Evolutionary conservation across 129 eudicot genomes (phyloP), one percentile per base, ranked within the genome.

Genomic region (Artemisia annua): DNA sequence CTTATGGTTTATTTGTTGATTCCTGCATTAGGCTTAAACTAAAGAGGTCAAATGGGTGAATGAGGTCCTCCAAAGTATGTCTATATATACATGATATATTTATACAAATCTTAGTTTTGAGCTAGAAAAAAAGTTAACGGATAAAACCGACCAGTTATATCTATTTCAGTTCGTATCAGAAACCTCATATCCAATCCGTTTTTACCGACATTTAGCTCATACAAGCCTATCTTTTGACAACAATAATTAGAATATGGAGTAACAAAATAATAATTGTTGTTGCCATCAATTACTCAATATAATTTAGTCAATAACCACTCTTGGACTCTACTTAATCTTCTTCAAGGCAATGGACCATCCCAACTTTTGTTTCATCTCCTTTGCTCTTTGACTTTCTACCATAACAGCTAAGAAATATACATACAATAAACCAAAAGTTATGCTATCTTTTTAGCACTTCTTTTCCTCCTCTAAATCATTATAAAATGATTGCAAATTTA

Each of bases 281-380:
- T 68, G 24, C 15, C 12, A 60, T 70, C 48, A 70, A 15, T 61
- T 20, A 63, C 63, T n/a, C n/a, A n/a, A n/a, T 63, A 49, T 1
- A n/a, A 55, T 54, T 11, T 54, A 64, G 67, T 78, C 82, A 71
- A 71, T 78, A 78, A 72, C 78, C 18, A 71, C 82, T 71, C 77
- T 55, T 78, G 82, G 78, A 71, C 17, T 78, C 50, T 78, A 64
- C 66, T 65, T 78, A 44, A 78, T 71, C 26, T 71, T 71, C 78
- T 71, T 78, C 59, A 78, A 71, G 72, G 62, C 62, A 54, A 71
- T 78, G 82, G 82, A 78, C 78, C 78, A 78, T 78, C 77, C 18
- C 19, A 78, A 55, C 72, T 78, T 67, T 76, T 67, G 74, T 67
- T 67, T 48, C 50, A 57, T 67, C 51, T 67, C 69, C 50, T 76